Evolutionary conservation across 495 filamentous ascomycete species (phyloP).

Genomic region (Amorphotheca resinae): DNA sequence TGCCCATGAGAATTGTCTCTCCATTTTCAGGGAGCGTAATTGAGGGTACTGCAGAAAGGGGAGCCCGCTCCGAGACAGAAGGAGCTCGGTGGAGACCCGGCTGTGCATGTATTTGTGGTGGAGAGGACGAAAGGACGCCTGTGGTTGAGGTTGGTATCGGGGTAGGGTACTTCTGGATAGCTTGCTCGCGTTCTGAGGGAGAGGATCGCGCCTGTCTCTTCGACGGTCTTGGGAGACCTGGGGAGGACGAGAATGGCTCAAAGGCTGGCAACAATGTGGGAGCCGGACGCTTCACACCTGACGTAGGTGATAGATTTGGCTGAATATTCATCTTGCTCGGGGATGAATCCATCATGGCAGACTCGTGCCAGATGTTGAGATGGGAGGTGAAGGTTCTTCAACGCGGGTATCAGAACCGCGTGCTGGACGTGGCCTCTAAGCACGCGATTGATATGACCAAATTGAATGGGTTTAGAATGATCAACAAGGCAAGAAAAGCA

Average conservation of each 20-base stretch:
- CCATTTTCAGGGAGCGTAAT: conserved; percentile 74
- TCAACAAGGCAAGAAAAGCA: neutral
- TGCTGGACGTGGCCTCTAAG: conserved; percentile 12
- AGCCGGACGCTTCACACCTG: conserved; percentile 66
- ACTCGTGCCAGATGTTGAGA: conserved; percentile 1
- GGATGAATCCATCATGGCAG: conserved; percentile 21
- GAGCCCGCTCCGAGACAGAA: conserved; percentile 67
- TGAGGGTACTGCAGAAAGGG: conserved; percentile 67
- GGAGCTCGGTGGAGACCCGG: conserved; percentile 45
- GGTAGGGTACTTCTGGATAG: conserved; percentile 64
- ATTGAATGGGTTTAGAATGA: neutral
- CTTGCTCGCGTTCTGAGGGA: conserved; percentile 26
- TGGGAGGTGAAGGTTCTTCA: conserved; percentile 5
- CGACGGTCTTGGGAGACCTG: conserved; percentile 58
- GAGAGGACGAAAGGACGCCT: conserved; percentile 81
- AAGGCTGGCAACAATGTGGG: conserved; percentile 80
- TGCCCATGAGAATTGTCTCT: conserved; percentile 70
- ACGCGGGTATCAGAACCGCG: conserved; percentile 13
- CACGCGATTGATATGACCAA: conserved; percentile 8
- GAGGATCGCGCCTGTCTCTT: conserved; percentile 51
- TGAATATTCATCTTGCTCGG: conserved; percentile 20
- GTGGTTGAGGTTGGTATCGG: conserved; percentile 90
- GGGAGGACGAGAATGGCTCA: conserved; percentile 84
- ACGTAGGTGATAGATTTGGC: conserved; percentile 32
- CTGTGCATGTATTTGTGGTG: conserved; percentile 38